Evolutionary conservation across 2,329 filamentous ascomycete species (phyloP), one percentile per base, ranked within the genome.

Genomic region (Ascochyta viciae-villosae): DNA sequence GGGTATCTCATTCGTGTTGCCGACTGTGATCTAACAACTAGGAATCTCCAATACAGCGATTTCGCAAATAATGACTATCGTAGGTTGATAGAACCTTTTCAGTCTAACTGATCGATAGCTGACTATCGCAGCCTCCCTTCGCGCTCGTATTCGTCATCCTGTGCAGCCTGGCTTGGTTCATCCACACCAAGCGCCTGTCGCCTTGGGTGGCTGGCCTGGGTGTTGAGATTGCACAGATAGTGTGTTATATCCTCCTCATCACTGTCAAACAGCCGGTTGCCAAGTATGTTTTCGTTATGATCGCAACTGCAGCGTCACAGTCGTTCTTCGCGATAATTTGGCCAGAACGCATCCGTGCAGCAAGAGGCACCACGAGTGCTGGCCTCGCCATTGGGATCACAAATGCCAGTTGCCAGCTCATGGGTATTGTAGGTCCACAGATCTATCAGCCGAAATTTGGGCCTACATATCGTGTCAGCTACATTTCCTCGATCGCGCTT

Each of bases 191-290:
- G 22, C 60, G 60, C n/a, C 59, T 68, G 6, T 60, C 55, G 15
- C 64, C 62, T 6, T 68, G 65, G 64, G 53, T 65, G 16, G 65
- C 65, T 22, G 60, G 64, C 9, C 60, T 68, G 6, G 52, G 59
- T 19, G 60, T 67, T 7, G 75, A 78, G 51, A 57, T 68, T 9
- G 62, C 68, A 1, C 70, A 75, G 46, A 74, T 76, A 8, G 58
- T 76, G 26, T 78, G 76, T 60, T 79, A 78, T 47, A 71, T 79
- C 42, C 59, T 77, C 4, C 68, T 78, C 29, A 74, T 79, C 49
- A 74, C 72, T 1, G 68, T 78, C 35, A 66, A 72, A 24, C 65
- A 73, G 13, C 63, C 56, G 35, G 33, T 75, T 1, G 77, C 71
- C 0, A 77, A 76, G 45, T 77, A 79, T 53, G 61, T 78, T 12